These are phyloP conservation scores for Acer campestre DNA, from an alignment of 345 rosid genomes.

Conservation along the genomic window DNA sequence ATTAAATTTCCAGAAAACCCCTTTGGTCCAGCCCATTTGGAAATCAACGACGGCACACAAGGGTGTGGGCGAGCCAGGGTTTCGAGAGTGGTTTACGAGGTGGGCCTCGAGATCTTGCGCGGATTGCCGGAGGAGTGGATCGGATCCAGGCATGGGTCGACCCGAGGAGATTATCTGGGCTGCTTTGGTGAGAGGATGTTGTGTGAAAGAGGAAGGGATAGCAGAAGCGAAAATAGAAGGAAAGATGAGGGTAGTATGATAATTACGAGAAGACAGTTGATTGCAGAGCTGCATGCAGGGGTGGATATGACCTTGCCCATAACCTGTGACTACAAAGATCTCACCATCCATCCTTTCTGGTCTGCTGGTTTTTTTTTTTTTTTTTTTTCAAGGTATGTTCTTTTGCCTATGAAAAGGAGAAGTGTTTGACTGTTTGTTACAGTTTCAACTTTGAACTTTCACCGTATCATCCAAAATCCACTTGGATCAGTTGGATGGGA, in stretches of 20 bases:
- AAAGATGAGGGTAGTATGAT: constrained; percentile 23
- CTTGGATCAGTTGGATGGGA: too few species aligned
- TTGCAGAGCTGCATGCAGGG: constrained; percentile 43
- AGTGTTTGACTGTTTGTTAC: too few species aligned
- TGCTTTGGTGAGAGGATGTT: constrained; percentile 17
- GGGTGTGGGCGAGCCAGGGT: constrained; percentile 21
- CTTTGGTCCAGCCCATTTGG: constrained; percentile 41
- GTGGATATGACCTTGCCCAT: constrained; percentile 37
- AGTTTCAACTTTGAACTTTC: too few species aligned
- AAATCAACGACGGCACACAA: constrained; percentile 45
- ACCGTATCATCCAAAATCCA: too few species aligned
- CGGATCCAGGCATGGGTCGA: constrained; percentile 1
- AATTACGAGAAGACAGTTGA: constrained; percentile 18
- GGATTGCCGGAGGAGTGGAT: constrained; percentile 13
- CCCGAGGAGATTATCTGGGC: constrained; percentile 10
- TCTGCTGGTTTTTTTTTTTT: not conserved
- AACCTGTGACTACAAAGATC: constrained; percentile 34
- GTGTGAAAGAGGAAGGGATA: constrained; percentile 28
- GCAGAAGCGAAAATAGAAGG: constrained; percentile 24
- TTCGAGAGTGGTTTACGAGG: constrained; percentile 13
- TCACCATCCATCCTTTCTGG: constrained; percentile 13
- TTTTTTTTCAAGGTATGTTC: too few species aligned
- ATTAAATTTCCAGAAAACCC: constrained; percentile 26
- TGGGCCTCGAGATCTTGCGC: constrained; percentile 29
- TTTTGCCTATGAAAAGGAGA: too few species aligned